These are phyloP conservation scores for Tuber umbilicatum DNA, from an alignment of 495 filamentous ascomycete species.

Conservation along the genomic window DNA sequence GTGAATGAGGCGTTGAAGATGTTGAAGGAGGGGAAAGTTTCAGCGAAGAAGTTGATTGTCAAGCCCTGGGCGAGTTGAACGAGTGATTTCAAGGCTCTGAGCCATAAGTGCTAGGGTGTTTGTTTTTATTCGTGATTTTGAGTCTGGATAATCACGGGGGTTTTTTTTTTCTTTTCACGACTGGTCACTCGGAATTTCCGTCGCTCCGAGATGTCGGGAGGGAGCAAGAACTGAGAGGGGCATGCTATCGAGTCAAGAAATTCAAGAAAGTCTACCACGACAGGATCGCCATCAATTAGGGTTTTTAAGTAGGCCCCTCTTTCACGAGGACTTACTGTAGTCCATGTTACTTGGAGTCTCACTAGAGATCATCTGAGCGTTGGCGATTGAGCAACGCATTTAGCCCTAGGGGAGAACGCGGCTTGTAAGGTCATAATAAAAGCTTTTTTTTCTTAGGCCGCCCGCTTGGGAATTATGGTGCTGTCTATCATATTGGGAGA, in stretches of 20 bases:
- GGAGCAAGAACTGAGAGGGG: background rate
- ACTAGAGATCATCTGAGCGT: too few relatives aligned
- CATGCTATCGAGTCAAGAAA: background rate
- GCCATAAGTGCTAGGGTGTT: background rate
- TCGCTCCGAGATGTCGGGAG: background rate
- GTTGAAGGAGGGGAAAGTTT: background rate
- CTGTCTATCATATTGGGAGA: too few relatives aligned
- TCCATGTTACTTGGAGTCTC: background rate
- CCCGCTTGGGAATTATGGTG: too few relatives aligned
- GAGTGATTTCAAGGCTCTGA: background rate
- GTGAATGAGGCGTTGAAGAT: slow-evolving; percentile 8
- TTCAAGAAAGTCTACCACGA: background rate
- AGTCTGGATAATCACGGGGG: background rate
- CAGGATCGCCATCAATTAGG: background rate
- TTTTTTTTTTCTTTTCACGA: too few relatives aligned
- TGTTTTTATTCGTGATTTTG: background rate
- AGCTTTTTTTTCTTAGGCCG: too few relatives aligned
- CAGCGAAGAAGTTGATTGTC: background rate
- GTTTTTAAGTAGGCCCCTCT: background rate
- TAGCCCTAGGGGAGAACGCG: too few relatives aligned
- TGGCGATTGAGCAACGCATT: too few relatives aligned
- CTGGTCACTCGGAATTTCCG: background rate
- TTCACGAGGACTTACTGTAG: background rate
- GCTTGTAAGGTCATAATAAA: too few relatives aligned
- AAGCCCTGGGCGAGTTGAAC: background rate